Base-by-base conservation (phyloP, 2,329 filamentous ascomycete species). In the Ramularia endophylla region DNA sequence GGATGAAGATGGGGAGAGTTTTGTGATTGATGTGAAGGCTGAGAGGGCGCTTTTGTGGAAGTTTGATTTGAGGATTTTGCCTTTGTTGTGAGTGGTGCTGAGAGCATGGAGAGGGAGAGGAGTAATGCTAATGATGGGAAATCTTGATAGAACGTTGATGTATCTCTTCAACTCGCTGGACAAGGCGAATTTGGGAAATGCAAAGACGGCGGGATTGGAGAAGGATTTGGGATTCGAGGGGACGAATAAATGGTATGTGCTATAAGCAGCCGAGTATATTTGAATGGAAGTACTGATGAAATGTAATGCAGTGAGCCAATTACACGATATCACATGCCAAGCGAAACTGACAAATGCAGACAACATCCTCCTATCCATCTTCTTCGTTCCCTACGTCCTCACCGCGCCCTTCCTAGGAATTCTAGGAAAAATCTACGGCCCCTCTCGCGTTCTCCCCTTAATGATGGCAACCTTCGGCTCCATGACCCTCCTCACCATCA, bases 341-440 rank as follows among this genome's bases (percentile, higher is more conserved):
- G 6, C 22, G 22, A 6, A 25, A 11, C 22, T 25, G 11, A 25
- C 22, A 25, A 6, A 11, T 11, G 6, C 22, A 25, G 22, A 87
- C 65, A 86, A 85, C 57, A 72, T 79, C 19, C 73, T 86, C 35
- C 63, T 87, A 27, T 74, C 72, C 38, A 79, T 88, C 49, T 88
- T 88, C 69, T 88, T 84, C 62, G 70, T 87, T 5, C 83, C 83
- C 0, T 87, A 83, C 58, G 82, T 86, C 27, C 57, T 87, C 3
- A 83, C 80, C 40, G 82, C 80, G 2, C 81, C 80, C 0, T 77
- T 80, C 2, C 62, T 85, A 28, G 71, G 69, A 9, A 81, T 87
- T 65, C 57, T 83, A 4, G 82, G 81, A 40, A 87, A 85, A 65
- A 80, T 75, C 46, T 83, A 73, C 54, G 80, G 81, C 0, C 78